A percentile compares a stretch with the other conserved stretches of the same genome.
Conservation (phyloP, 768 basidiomycete species). For the Lyophyllum atratum region DNA sequence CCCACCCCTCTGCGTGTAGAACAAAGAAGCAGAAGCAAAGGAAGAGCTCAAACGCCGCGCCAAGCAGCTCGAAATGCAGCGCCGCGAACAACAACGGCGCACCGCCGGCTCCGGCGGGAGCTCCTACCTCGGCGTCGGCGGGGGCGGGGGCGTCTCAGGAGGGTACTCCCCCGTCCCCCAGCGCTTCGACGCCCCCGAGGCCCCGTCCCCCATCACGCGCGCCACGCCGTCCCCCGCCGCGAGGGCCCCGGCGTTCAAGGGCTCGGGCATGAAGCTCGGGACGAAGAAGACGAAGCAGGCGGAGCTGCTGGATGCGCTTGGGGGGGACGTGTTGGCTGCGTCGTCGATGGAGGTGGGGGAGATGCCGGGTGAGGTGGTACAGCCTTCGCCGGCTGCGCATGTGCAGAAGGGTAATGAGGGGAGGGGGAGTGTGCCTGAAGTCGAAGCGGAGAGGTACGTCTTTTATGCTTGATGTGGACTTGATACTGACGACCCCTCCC, state of each 20-base stretch:
- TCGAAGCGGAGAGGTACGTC: conserved; percentile 73
- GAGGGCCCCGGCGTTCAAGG: conserved; percentile 87
- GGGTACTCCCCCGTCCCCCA: conserved; percentile 71
- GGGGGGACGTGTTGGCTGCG: conserved; percentile 63
- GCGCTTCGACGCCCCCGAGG: conserved; percentile 67
- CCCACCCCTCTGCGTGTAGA: too few species aligned
- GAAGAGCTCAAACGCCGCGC: conserved; percentile 98
- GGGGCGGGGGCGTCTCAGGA: conserved; percentile 68
- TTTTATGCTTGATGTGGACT: neutral
- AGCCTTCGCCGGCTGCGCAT: conserved; percentile 44
- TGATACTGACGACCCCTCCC: too few species aligned
- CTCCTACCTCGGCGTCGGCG: conserved; percentile 69
- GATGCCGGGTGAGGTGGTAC: conserved; percentile 46
- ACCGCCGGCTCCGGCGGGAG: conserved; percentile 52
- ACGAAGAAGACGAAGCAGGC: conserved; percentile 89
- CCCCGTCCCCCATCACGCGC: conserved; percentile 40
- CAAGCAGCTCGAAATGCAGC: conserved; percentile 97
- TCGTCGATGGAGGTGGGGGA: conserved; percentile 39
- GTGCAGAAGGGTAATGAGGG: conserved; percentile 42
- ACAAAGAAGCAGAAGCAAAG: conserved; percentile 99
- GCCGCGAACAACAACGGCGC: conserved; percentile 89
- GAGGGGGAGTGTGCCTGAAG: conserved; percentile 70
- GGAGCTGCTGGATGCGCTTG: conserved; percentile 85
- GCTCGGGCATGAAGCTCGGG: conserved; percentile 95
- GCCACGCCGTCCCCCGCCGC: conserved; percentile 45